Conservation (phyloP, 2,329 filamentous ascomycete species). For the Polychaeton citri region DNA sequence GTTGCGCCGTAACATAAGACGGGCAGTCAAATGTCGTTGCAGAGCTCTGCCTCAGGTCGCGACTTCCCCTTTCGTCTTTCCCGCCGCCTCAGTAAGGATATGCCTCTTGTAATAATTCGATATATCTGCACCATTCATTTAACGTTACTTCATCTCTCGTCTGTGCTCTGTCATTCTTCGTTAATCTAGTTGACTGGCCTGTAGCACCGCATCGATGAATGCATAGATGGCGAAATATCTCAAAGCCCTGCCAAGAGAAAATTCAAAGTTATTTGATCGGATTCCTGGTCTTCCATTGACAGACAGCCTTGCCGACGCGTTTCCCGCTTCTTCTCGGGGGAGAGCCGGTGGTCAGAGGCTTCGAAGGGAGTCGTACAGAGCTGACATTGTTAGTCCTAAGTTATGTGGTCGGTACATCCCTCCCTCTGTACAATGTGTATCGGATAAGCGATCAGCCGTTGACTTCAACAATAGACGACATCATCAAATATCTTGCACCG, state of each 20-base stretch:
- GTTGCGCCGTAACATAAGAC: too few relatives aligned
- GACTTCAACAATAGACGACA: constrained; percentile 41
- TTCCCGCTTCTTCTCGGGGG: not conserved
- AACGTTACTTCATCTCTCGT: too few relatives aligned
- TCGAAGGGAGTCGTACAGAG: constrained; percentile 2
- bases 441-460: constrained; percentile 3
- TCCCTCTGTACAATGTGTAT: not conserved
- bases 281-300: constrained; percentile 1
- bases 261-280: not conserved
- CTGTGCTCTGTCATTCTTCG: too few relatives aligned
- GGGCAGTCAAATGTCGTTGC: too few relatives aligned
- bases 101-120: too few relatives aligned
- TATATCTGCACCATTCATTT: too few relatives aligned
- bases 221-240: too few relatives aligned
- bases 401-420: constrained; percentile 28
- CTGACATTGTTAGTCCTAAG: constrained; percentile 28
- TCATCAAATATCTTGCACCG: constrained; percentile 54
- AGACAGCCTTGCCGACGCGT: constrained; percentile 1
- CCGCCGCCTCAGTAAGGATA: too few relatives aligned
- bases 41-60: too few relatives aligned
- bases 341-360: not conserved
- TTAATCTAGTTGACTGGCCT: too few relatives aligned
- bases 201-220: too few relatives aligned
- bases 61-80: too few relatives aligned
- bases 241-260: not conserved